phyloP scores from a whole-genome alignment of 2,329 filamentous ascomycete species.

The Aspergillus pseudonomiae region DNA sequence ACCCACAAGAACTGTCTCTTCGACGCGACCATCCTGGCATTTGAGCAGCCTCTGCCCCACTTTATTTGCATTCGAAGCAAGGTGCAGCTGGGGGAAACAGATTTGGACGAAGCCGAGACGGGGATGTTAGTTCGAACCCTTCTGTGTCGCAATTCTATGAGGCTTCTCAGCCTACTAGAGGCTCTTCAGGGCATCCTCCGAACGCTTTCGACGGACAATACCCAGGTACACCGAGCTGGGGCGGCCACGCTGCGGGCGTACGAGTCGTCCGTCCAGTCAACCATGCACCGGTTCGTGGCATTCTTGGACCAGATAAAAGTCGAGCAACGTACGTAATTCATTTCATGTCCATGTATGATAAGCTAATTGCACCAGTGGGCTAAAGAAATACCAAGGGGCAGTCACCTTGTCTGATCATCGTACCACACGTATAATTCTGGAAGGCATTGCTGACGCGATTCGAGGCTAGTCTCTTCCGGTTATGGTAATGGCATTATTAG shows the following conservation, averaged over 20 bases:
- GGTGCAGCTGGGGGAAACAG: constrained; percentile 28
- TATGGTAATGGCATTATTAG: neutral
- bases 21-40: constrained; percentile 24
- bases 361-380: neutral
- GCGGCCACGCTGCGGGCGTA: constrained; percentile 18
- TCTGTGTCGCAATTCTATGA: constrained; percentile 24
- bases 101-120: constrained; percentile 30
- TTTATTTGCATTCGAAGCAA: constrained; percentile 32
- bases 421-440: neutral
- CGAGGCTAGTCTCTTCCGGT: neutral
- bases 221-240: constrained; percentile 15
- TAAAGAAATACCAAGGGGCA: neutral
- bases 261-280: constrained; percentile 26
- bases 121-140: constrained; percentile 27
- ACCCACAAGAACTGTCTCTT: constrained; percentile 26
- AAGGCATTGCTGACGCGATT: neutral
- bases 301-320: constrained; percentile 31
- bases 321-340: constrained; percentile 15
- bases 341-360: neutral
- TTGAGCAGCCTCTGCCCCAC: constrained; percentile 25
- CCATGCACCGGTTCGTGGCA: constrained; percentile 23
- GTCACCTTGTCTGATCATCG: neutral
- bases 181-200: constrained; percentile 19
- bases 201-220: constrained; percentile 16
- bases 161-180: constrained; percentile 27